A percentile compares a stretch with the other conserved stretches of the same genome.
Evolutionary conservation across 2,329 filamentous ascomycete genomes (phyloP).

Genomic region (Nemania bipapillata): DNA sequence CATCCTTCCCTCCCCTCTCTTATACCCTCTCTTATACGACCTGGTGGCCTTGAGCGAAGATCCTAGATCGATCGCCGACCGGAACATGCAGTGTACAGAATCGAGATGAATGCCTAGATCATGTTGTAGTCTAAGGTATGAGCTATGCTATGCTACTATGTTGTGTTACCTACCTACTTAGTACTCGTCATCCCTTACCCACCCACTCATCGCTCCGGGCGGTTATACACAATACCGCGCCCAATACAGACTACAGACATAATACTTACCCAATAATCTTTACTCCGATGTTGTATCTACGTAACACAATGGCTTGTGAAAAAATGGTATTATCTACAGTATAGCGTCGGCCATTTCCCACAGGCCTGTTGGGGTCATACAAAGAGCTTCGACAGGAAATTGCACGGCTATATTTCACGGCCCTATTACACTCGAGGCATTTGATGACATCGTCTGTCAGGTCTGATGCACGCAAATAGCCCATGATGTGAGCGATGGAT

Average conservation of each 20-base stretch:
- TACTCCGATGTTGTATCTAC: slow-evolving; percentile 22
- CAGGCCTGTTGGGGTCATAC: slow-evolving; percentile 4
- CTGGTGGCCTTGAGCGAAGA: background rate
- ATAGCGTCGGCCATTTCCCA: background rate
- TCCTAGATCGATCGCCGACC: background rate
- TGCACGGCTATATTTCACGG: background rate
- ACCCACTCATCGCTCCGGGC: slow-evolving; percentile 21
- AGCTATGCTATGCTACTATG: slow-evolving; percentile 6
- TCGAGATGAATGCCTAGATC: background rate
- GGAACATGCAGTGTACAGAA: background rate
- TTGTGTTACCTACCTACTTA: slow-evolving; percentile 18
- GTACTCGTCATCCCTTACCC: slow-evolving; percentile 19
- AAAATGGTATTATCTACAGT: slow-evolving; percentile 18
- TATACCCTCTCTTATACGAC: background rate
- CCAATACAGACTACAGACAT: background rate
- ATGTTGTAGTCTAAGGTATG: background rate
- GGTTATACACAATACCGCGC: background rate
- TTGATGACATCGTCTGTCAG: background rate
- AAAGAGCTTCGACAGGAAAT: background rate
- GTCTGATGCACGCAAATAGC: background rate
- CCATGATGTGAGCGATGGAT: too few species aligned
- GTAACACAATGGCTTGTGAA: slow-evolving; percentile 12
- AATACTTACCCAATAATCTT: slow-evolving; percentile 7
- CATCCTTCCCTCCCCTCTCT: slow-evolving; percentile 1
- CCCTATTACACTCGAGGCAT: background rate